These are phyloP conservation scores for Raffaelea ambrosiae DNA, from an alignment of 2,329 filamentous ascomycete genomes.

Conservation along the genomic window DNA sequence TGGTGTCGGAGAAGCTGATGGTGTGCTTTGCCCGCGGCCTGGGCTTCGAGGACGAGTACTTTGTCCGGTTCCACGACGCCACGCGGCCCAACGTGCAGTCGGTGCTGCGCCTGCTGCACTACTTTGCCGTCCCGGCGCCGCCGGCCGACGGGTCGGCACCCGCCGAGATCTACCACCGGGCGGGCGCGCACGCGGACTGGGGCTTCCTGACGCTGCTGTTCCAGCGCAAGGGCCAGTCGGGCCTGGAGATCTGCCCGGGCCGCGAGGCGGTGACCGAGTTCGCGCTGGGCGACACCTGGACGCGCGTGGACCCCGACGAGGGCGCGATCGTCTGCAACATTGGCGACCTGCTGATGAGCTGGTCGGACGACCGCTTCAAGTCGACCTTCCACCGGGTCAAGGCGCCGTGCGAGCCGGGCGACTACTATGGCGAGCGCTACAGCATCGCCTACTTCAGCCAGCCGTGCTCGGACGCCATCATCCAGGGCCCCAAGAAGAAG, in stretches of 20 bases:
- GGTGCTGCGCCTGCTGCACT: constrained; percentile 27
- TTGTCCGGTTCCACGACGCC: constrained; percentile 45
- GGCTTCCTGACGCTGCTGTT: constrained; percentile 55
- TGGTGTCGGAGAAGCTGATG: constrained; percentile 47
- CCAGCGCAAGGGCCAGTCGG: constrained; percentile 50
- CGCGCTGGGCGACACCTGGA: constrained; percentile 53
- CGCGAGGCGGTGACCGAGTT: constrained; percentile 52
- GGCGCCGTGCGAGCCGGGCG: constrained; percentile 42
- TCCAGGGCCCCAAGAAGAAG: constrained; percentile 54
- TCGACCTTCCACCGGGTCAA: constrained; percentile 58
- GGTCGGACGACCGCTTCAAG: constrained; percentile 61
- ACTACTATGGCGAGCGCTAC: constrained; percentile 52
- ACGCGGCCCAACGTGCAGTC: constrained; percentile 41
- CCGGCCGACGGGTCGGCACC: constrained; percentile 25
- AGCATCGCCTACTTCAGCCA: constrained; percentile 54
- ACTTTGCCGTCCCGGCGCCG: constrained; percentile 11
- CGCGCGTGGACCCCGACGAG: constrained; percentile 45
- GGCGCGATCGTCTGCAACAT: constrained; percentile 57
- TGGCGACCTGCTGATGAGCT: constrained; percentile 58
- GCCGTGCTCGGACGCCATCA: constrained; percentile 48
- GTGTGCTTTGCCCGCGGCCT: constrained; percentile 49
- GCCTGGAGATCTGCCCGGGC: constrained; percentile 57
- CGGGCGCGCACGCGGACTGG: constrained; percentile 54
- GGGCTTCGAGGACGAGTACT: constrained; percentile 42
- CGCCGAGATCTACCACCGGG: constrained; percentile 42